Evolutionary conservation across 139 green algal genomes (phyloP), one percentile per base, ranked within the genome.

Genomic region (Nannochloris sp.): DNA sequence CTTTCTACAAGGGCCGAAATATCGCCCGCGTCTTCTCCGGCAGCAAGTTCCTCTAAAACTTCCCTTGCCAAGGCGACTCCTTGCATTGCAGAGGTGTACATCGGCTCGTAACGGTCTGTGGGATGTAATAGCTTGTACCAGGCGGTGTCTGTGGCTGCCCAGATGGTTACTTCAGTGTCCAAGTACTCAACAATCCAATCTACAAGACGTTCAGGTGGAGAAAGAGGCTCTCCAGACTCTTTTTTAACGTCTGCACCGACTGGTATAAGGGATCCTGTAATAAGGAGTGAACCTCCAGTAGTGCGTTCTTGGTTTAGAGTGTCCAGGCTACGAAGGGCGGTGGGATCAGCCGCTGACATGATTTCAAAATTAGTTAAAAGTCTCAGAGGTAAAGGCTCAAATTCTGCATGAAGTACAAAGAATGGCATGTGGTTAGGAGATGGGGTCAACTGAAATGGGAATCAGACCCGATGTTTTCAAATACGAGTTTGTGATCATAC

Each of bases 111-210:
- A 13, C 45, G 27, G 10, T 7, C 13, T 6, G 37, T 42, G 9
- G 68, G 68, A 39, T 37, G 14, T 25, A 57, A 1, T 2, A 75
- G 58, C 24, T 38, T 55, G 47, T 64, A 74, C 70, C 70, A 77
- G 2, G 65, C 70, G 9, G 46, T 23, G 8, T 27, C 38, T 7
- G 51, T 68, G 15, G 75, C 23, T 9, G 36, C 70, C 70, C 70
- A 77, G 6, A 72, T 13, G 29, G 23, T 32, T 15, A 14, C 9
- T 2, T 25, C 36, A 15, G 9, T 14, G 3, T 35, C 30, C 10
- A 33, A 36, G 10, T 71, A 61, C 13, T 77, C 70, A 33, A 77
- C 19, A 14, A 60, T 54, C 70, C 70, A 77, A 30, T 74, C 66
- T 2, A 29, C 4, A 2, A 74, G n/a, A 12, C 44, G 23, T 25